Conservation (phyloP, 495 filamentous ascomycete species). For the Lasiosphaeria miniovina region DNA sequence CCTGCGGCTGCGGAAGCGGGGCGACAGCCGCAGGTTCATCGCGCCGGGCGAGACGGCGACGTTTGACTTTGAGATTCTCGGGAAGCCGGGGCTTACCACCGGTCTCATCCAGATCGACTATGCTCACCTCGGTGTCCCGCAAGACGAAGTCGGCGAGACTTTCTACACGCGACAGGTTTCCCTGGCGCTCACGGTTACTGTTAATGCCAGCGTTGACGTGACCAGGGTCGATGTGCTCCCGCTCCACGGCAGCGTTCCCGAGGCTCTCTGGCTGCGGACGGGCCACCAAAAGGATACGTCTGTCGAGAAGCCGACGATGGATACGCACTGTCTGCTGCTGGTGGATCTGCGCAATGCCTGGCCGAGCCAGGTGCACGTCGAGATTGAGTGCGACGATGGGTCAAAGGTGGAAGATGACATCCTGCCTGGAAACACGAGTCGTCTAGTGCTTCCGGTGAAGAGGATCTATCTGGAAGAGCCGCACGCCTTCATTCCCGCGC, state of each 20-base stretch:
- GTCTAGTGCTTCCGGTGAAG: constrained; percentile 72
- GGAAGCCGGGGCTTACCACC: constrained; percentile 79
- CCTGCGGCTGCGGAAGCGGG: constrained; percentile 58
- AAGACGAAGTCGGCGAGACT: constrained; percentile 59
- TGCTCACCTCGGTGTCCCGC: constrained; percentile 62
- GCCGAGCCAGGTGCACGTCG: constrained; percentile 70
- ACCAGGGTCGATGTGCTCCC: constrained; percentile 75
- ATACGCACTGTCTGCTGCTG: constrained; percentile 73
- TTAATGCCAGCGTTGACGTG: constrained; percentile 84
- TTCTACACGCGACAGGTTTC: constrained; percentile 85
- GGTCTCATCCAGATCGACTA: constrained; percentile 83
- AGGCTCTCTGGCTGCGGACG: constrained; percentile 42
- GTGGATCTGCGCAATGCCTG: constrained; percentile 87
- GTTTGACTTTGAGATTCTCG: constrained; percentile 81
- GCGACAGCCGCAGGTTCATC: constrained; percentile 55
- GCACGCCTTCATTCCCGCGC: constrained; percentile 70
- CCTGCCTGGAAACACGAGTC: constrained; percentile 74
- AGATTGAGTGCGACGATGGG: constrained; percentile 39
- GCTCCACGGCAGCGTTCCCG: constrained; percentile 53
- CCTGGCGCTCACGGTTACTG: constrained; percentile 80
- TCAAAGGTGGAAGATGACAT: constrained; percentile 51
- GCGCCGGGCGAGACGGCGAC: constrained; percentile 63
- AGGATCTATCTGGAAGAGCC: constrained; percentile 75
- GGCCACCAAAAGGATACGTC: constrained; percentile 18
- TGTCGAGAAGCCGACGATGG: constrained; percentile 31